These are phyloP conservation scores for Fusarium floridanum DNA, from an alignment of 2,329 filamentous ascomycete species.

Conservation along the genomic window DNA sequence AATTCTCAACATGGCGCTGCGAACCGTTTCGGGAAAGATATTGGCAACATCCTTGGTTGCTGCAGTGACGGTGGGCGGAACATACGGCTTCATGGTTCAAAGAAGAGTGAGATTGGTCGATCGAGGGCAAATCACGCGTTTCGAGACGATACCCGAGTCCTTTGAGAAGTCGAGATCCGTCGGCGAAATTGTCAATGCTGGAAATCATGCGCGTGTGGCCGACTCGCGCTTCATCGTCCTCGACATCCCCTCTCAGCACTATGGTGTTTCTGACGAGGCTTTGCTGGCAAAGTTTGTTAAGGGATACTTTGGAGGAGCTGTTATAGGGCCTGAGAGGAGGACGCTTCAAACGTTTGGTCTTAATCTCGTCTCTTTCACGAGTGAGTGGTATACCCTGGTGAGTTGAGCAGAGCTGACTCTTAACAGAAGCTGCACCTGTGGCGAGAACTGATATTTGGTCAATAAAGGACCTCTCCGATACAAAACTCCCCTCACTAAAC, in stretches of 20 bases:
- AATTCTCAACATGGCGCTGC: constrained; percentile 21
- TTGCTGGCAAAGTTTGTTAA: constrained; percentile 47
- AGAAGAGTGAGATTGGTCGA: constrained; percentile 24
- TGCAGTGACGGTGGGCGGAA: constrained; percentile 23
- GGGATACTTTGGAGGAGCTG: constrained; percentile 49
- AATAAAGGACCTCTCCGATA: constrained; percentile 31
- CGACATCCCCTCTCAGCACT: constrained; percentile 28
- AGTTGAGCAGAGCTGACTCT: not conserved
- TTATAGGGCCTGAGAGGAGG: constrained; percentile 45
- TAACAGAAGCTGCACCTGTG: constrained; percentile 14
- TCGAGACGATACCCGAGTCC: constrained; percentile 34
- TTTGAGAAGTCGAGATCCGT: constrained; percentile 44
- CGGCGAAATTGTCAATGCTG: constrained; percentile 43
- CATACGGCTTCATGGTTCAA: constrained; percentile 33
- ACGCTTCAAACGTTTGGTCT: constrained; percentile 23
- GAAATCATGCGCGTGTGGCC: constrained; percentile 23
- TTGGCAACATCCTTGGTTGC: constrained; percentile 26
- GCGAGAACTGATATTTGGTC: constrained; percentile 33
- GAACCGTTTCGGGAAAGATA: constrained; percentile 28
- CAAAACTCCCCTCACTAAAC: constrained; percentile 30
- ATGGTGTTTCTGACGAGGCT: constrained; percentile 40
- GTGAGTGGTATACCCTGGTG: not conserved
- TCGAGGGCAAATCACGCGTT: constrained; percentile 29
- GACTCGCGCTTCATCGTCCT: constrained; percentile 46
- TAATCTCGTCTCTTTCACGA: constrained; percentile 33